These are phyloP conservation scores for Centrapalus pauciflorus DNA, from an alignment of 129 eudicot genomes.

Conservation along the genomic window DNA sequence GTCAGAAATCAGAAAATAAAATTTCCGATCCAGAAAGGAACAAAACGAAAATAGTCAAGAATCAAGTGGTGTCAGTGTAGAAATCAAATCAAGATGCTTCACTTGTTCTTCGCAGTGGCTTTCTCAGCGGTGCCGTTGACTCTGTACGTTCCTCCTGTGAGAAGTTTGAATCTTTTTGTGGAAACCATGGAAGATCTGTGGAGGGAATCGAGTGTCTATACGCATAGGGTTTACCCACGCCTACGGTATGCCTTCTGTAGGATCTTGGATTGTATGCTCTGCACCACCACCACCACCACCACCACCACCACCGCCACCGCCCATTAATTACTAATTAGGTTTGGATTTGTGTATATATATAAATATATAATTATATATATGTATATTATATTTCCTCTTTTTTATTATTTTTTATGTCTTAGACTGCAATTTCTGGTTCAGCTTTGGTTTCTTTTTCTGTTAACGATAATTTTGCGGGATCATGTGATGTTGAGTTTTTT, in stretches of 20 bases:
- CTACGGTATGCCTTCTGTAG: constrained; percentile 52
- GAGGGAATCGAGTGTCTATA: constrained; percentile 61
- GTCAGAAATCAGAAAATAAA: not conserved
- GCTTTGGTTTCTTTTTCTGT: constrained; percentile 1
- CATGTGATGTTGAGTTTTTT: constrained; percentile 17
- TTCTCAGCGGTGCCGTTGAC: constrained; percentile 93
- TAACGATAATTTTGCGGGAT: constrained; percentile 17
- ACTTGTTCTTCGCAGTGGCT: constrained; percentile 75
- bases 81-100: constrained; percentile 45
- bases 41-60: not conserved
- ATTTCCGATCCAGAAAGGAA: not conserved
- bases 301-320: not conserved
- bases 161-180: constrained; percentile 71
- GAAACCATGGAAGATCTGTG: constrained; percentile 62
- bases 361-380: too few relatives aligned
- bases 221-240: constrained; percentile 51
- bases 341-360: constrained; percentile 9
- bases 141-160: constrained; percentile 75
- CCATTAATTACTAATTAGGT: not conserved
- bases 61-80: too few relatives aligned
- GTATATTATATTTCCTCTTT: too few relatives aligned
- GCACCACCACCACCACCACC: constrained; percentile 14
- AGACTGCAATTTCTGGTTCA: not conserved
- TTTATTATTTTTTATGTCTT: too few relatives aligned
- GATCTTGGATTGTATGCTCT: constrained; percentile 54